These are phyloP conservation scores for Candida nitratophila DNA, from an alignment of 805 yeast genomes.

Conservation along the genomic window DNA sequence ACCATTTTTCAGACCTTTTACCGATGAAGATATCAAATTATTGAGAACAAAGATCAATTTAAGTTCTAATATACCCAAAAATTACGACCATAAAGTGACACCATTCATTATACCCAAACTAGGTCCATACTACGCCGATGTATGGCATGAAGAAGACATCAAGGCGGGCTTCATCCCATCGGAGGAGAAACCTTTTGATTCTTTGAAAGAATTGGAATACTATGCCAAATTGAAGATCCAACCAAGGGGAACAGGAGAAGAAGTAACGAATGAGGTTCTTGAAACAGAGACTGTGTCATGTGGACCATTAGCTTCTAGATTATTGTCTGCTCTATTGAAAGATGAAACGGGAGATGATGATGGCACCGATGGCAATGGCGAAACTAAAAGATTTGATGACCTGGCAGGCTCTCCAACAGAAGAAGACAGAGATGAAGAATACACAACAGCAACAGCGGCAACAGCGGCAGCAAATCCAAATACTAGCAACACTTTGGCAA, in stretches of 20 bases:
- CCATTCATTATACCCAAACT: constrained; percentile 81
- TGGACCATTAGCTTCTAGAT: constrained; percentile 84
- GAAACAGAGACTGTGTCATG: constrained; percentile 75
- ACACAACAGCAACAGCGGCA: no score
- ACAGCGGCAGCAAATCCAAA: no score
- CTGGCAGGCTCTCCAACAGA: constrained; percentile 15
- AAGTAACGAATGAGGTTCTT: constrained; percentile 50
- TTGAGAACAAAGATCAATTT: constrained; percentile 54
- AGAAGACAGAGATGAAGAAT: constrained; percentile 5
- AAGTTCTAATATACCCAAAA: constrained; percentile 38
- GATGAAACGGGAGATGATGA: constrained; percentile 23
- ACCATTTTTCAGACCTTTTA: constrained; percentile 69
- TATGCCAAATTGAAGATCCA: constrained; percentile 15
- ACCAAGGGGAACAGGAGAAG: constrained; percentile 57
- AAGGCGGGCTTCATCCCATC: constrained; percentile 8
- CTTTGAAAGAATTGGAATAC: constrained; percentile 15
- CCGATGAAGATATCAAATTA: constrained; percentile 77
- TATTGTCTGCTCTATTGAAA: constrained; percentile 71
- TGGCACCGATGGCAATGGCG: constrained; percentile 12
- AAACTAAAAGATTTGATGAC: constrained; percentile 12
- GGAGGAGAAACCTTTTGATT: constrained; percentile 5
- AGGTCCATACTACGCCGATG: constrained; percentile 74
- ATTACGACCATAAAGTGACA: constrained; percentile 56
- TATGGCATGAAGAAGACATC: constrained; percentile 82
- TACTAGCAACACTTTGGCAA: constrained; percentile 8